Base-by-base conservation (phyloP, 768 basidiomycete genomes). In the Rhodosporidiobolus sp. region DNA sequence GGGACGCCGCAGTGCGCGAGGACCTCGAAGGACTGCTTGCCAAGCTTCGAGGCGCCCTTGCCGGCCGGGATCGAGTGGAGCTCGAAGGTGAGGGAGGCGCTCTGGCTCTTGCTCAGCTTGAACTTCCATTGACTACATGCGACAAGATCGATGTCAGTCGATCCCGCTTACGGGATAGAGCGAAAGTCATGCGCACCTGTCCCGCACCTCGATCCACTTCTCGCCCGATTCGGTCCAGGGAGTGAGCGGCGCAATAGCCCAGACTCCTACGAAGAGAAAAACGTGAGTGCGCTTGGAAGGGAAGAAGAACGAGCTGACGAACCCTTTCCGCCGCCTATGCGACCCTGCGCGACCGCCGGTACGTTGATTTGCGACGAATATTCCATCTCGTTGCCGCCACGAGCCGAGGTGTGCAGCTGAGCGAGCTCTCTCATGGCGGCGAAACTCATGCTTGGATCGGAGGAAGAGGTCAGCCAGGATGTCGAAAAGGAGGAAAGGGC, bases 11-110 rank as follows among this genome's bases (percentile, higher is more conserved):
- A 69, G 26, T 74, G 68, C 22, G 68, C 11, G 26, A 74, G 73
- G 20, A 73, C 63, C 38, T 74, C 68, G 52, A 74, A 70, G 32
- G 59, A 52, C 34, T 74, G 73, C 65, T 74, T 74, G n/a, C 73
- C 72, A 24, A 70, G 43, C 38, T 67, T 74, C 1, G 67, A 34
- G 0, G 30, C 49, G 0, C 46, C 35, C 56, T 50, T 60, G 0
- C 38, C 50, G 53, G 45, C 38, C 17, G 73, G 73, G 4, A 67
- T 34, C 34, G 49, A 59, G 46, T 70, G 73, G 12, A 74, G 55
- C 35, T 74, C 68, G 61, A 74, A 74, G 20, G 59, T 58, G 55
- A 70, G 67, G 20, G 6, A 0, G 4, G 10, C 6, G 19, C 65
- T 63, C 65, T 67, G 60, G 3, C 16, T 4, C n/a, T 74, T 55